A percentile compares a stretch with the other conserved stretches of the same genome.
These are phyloP conservation scores for Leccinum pachyderme DNA, from an alignment of 1,284 basidiomycete species.

Conservation along the genomic window DNA sequence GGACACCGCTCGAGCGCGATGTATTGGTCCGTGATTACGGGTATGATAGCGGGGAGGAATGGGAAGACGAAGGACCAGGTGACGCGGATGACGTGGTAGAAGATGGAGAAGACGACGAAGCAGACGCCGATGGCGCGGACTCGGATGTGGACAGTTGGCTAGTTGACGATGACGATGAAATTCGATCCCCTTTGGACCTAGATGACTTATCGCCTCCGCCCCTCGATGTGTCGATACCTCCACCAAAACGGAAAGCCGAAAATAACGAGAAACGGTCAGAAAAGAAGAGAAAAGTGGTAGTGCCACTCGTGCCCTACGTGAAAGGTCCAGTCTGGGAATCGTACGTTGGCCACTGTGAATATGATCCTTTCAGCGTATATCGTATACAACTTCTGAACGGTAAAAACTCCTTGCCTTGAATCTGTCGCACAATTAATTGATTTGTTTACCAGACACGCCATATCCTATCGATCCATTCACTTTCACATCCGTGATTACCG, in stretches of 20 bases:
- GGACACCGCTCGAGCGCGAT: constrained; percentile 74
- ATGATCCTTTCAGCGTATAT: constrained; percentile 65
- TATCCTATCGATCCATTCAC: constrained; percentile 77
- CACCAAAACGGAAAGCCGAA: constrained; percentile 55
- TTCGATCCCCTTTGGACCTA: constrained; percentile 41
- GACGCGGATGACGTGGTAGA: constrained; percentile 73
- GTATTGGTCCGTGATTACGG: constrained; percentile 71
- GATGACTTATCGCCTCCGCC: constrained; percentile 41
- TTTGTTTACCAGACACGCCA: constrained; percentile 56
- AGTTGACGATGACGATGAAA: constrained; percentile 72
- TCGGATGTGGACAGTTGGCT: constrained; percentile 78
- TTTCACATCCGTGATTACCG: constrained; percentile 55
- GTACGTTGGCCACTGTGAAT: constrained; percentile 55
- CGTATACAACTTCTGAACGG: constrained; percentile 79
- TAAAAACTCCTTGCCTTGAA: constrained; percentile 25
- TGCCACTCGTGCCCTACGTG: constrained; percentile 71
- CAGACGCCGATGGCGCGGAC: constrained; percentile 55
- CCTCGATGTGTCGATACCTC: constrained; percentile 37
- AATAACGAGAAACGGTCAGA: constrained; percentile 43
- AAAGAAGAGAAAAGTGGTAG: constrained; percentile 71
- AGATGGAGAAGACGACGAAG: constrained; percentile 66
- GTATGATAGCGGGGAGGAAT: constrained; percentile 84
- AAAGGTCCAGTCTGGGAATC: constrained; percentile 79
- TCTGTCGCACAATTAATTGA: background rate
- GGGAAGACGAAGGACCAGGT: constrained; percentile 74